These are phyloP conservation scores for Lagenidium giganteum DNA, from an alignment of 352 stramenopile genomes.

Conservation along the genomic window DNA sequence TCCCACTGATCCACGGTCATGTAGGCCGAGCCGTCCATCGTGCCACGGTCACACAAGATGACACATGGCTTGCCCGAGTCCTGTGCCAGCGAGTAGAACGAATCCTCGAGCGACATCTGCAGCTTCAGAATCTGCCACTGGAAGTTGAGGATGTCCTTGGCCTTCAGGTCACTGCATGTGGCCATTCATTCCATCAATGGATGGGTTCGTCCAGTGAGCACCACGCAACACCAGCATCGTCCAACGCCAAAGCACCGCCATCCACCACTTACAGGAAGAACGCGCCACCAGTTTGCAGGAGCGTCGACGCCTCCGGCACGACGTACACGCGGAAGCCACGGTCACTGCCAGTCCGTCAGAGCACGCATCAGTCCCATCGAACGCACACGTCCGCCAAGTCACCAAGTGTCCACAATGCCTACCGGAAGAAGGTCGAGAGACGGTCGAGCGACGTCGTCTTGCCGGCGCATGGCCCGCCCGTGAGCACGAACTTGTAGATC, in stretches of 20 bases:
- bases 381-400: neutral
- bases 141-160: conserved; percentile 83
- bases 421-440: conserved; percentile 86
- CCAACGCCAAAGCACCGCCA: neutral
- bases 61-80: conserved; percentile 84
- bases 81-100: conserved; percentile 77
- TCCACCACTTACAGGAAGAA: conserved; percentile 64
- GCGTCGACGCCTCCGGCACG: conserved; percentile 93
- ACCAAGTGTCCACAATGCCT: too few relatives aligned
- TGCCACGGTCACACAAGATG: conserved; percentile 93
- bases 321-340: conserved; percentile 94
- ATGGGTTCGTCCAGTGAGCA: neutral
- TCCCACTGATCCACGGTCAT: conserved; percentile 89
- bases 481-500: conserved; percentile 94
- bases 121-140: conserved; percentile 84
- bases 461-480: conserved; percentile 91
- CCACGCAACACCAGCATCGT: neutral
- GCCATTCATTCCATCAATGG: neutral
- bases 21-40: conserved; percentile 96
- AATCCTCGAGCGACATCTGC: conserved; percentile 81
- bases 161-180: conserved; percentile 59
- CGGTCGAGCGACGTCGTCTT: conserved; percentile 94
- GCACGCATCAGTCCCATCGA: neutral
- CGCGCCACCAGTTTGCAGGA: conserved; percentile 92
- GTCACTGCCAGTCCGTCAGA: conserved; percentile 35